Evolutionary conservation across 2,329 filamentous ascomycete genomes (phyloP).

Genomic region (Catunica adiposa): DNA sequence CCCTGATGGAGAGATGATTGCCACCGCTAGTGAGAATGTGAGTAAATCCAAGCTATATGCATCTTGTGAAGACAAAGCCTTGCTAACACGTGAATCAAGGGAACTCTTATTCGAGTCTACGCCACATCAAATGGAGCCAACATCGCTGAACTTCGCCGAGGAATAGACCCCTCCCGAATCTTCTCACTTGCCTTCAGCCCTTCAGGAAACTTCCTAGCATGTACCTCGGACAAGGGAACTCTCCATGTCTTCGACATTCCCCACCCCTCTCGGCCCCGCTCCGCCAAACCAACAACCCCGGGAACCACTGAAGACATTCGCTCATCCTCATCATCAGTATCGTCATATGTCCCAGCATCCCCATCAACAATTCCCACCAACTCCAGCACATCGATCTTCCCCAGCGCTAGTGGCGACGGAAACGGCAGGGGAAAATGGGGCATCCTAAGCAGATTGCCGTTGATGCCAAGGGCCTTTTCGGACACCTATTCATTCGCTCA

Average conservation of each 20-base stretch:
- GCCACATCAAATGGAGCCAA: conserved; percentile 64
- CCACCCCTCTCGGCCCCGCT: conserved; percentile 28
- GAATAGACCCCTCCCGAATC: conserved; percentile 73
- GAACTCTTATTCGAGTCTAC: conserved; percentile 78
- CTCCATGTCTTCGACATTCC: conserved; percentile 86
- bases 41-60: not conserved
- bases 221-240: conserved; percentile 92
- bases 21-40: conserved; percentile 68
- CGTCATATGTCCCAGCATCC: not conserved
- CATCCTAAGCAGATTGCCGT: conserved; percentile 63
- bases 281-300: conserved; percentile 6
- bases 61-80: not conserved
- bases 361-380: not conserved
- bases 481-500: conserved; percentile 78
- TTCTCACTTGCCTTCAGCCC: conserved; percentile 82
- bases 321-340: conserved; percentile 15
- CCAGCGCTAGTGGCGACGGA: conserved; percentile 22
- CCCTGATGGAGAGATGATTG: conserved; percentile 61
- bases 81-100: conserved; percentile 21
- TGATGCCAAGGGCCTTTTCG: conserved; percentile 74
- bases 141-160: conserved; percentile 69
- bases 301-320: conserved; percentile 4
- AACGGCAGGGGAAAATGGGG: conserved; percentile 64
- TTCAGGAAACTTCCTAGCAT: conserved; percentile 61
- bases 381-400: conserved; percentile 20